Evolutionary conservation across 768 basidiomycete species (phyloP).

Genomic region (Podaxis sp.): DNA sequence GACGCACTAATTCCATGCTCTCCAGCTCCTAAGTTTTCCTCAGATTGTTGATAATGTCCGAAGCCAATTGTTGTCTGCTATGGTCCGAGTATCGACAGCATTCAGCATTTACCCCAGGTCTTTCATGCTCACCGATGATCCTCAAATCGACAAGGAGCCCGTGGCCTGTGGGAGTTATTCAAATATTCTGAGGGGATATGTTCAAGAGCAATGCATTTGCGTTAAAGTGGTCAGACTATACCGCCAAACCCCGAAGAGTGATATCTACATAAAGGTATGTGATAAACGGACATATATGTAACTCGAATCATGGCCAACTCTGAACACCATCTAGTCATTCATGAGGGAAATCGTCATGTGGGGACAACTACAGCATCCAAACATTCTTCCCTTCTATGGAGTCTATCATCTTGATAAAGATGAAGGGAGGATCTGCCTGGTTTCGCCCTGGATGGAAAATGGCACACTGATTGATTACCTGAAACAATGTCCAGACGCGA

Average conservation of each 20-base stretch:
- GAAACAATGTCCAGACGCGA: neutral
- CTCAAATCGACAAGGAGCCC: constrained; percentile 16
- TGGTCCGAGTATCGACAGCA: constrained; percentile 22
- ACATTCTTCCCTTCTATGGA: constrained; percentile 17
- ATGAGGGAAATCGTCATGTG: constrained; percentile 14
- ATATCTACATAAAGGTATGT: constrained; percentile 5
- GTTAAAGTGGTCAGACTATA: constrained; percentile 28
- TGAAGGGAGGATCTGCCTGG: constrained; percentile 10
- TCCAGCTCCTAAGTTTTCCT: neutral
- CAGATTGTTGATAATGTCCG: neutral
- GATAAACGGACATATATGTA: neutral
- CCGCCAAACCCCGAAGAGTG: constrained; percentile 12
- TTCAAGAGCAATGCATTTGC: constrained; percentile 22
- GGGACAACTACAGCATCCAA: constrained; percentile 14
- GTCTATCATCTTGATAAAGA: constrained; percentile 10
- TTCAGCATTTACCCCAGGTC: constrained; percentile 29
- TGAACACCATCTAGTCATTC: neutral
- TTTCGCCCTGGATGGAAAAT: constrained; percentile 19
- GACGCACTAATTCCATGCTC: too few species aligned
- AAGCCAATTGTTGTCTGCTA: neutral
- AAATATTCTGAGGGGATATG: constrained; percentile 27
- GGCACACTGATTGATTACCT: constrained; percentile 10
- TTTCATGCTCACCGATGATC: constrained; percentile 21
- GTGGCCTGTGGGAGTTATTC: constrained; percentile 25
- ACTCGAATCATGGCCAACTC: neutral